Base-by-base conservation (phyloP, 148 eudicot genomes). In the Amaranthus palmeri region DNA sequence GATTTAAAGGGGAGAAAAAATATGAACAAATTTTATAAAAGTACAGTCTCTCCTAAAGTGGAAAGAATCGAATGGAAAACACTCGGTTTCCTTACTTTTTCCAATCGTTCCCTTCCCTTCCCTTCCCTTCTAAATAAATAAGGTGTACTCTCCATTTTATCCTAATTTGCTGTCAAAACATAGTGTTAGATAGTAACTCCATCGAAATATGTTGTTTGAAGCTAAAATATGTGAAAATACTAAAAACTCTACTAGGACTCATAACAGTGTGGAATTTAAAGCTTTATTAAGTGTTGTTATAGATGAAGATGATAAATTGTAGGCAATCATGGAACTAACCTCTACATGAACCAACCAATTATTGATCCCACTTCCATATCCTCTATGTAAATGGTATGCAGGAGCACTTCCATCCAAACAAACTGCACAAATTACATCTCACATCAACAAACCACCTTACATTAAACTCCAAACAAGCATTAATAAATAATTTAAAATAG, bases 341-440 rank as follows among this genome's bases (percentile, higher is more conserved):
- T 87, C 87, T 3, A 87, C 46, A 61, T 83, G 87, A 76, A 88
- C 81, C 75, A 88, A 58, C 92, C 92, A 88, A 61, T 72, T 88
- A 67, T 88, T 77, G n/a, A 78, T 72, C 41, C 92, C 92, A 10
- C 75, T 64, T 52, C 92, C 92, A 72, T 44, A 80, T 72, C 92
- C 92, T 64, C 81, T 81, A 61, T 88, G 73, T n/a, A 85, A 61
- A 74, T 88, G 85, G 60, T 88, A 88, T 7, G 92, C 92, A 4
- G 92, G 92, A 62, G 92, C 80, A 68, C 87, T 85, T 17, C 92
- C 92, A 78, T 88, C 92, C 80, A 88, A 82, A 78, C 92, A 88
- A 76, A 88, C 92, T 88, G 74, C 80, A 78, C 0, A 66, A 69
- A 12, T 65, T 48, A 25, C 10, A 59, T 57, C 6, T 52, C 47